These are phyloP conservation scores for Globisporangium parvum DNA, from an alignment of 352 stramenopile genomes.

Conservation along the genomic window DNA sequence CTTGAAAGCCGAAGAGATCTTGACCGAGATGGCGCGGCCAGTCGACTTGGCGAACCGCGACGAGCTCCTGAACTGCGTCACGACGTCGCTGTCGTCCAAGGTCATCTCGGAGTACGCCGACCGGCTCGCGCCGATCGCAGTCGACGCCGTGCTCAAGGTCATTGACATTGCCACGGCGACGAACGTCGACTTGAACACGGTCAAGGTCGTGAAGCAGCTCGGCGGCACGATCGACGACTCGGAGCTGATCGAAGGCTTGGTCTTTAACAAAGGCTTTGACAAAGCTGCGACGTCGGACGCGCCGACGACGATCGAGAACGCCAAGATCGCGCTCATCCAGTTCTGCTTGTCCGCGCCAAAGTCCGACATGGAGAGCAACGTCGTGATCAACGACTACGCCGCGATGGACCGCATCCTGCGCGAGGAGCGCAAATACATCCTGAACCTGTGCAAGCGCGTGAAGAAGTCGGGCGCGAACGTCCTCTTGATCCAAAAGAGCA, in stretches of 20 bases:
- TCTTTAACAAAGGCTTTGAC: conserved; percentile 96
- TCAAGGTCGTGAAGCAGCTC: conserved; percentile 98
- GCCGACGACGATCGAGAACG: conserved; percentile 91
- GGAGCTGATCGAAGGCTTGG: conserved; percentile 95
- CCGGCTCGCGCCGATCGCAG: conserved; percentile 96
- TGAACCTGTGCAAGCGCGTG: conserved; percentile 96
- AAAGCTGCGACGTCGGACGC: conserved; percentile 55
- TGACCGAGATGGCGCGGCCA: conserved; percentile 86
- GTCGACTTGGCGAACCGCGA: conserved; percentile 94
- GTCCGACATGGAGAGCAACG: conserved; percentile 99
- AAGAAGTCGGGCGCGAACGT: conserved; percentile 99
- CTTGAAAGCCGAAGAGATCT: conserved; percentile 85
- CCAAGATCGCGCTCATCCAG: conserved; percentile 99
- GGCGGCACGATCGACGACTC: conserved; percentile 99
- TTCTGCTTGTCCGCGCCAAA: conserved; percentile 99
- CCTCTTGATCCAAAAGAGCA: conserved; percentile 99
- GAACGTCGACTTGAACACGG: conserved; percentile 97
- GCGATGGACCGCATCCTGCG: conserved; percentile 99
- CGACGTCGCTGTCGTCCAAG: conserved; percentile 98
- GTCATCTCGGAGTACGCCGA: conserved; percentile 97
- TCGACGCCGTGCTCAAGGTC: conserved; percentile 97
- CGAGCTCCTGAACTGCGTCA: conserved; percentile 96
- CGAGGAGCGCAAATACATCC: conserved; percentile 98
- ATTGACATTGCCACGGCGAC: conserved; percentile 90
- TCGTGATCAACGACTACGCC: conserved; percentile 99